phyloP scores from a whole-genome alignment of 2,329 filamentous ascomycete species.

The Cryphonectria nitschkei region DNA sequence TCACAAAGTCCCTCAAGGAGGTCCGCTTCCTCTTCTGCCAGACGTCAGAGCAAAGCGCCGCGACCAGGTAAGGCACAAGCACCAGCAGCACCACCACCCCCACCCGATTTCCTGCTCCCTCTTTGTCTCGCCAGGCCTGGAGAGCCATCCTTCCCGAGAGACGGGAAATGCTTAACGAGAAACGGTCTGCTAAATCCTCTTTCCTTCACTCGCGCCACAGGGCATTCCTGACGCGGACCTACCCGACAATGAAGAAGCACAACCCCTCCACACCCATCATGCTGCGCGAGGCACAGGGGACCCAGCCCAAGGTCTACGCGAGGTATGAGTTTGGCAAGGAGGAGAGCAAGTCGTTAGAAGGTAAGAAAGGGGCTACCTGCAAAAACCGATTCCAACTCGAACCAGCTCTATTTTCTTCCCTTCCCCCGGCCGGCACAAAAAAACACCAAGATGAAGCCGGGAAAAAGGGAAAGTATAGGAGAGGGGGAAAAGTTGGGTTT shows the following conservation, averaged over 20 bases:
- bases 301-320: constrained; percentile 84
- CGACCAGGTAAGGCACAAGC: constrained; percentile 69
- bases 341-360: constrained; percentile 60
- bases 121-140: background rate
- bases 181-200: constrained; percentile 6
- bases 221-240: constrained; percentile 86
- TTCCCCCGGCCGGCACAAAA: background rate
- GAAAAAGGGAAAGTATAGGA: background rate
- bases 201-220: constrained; percentile 48
- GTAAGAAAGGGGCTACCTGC: constrained; percentile 34
- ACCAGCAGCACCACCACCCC: background rate
- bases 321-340: constrained; percentile 73
- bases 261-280: constrained; percentile 94
- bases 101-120: background rate
- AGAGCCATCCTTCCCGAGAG: background rate
- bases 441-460: background rate
- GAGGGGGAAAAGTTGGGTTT: background rate
- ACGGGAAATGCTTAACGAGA: background rate
- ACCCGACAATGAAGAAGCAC: constrained; percentile 99
- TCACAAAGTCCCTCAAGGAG: constrained; percentile 87
- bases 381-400: background rate
- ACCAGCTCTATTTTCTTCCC: background rate
- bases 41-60: constrained; percentile 86
- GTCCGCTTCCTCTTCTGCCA: constrained; percentile 98
- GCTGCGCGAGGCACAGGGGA: constrained; percentile 87